phyloP scores from a whole-genome alignment of 768 basidiomycete species.

The Harrya chromipes region DNA sequence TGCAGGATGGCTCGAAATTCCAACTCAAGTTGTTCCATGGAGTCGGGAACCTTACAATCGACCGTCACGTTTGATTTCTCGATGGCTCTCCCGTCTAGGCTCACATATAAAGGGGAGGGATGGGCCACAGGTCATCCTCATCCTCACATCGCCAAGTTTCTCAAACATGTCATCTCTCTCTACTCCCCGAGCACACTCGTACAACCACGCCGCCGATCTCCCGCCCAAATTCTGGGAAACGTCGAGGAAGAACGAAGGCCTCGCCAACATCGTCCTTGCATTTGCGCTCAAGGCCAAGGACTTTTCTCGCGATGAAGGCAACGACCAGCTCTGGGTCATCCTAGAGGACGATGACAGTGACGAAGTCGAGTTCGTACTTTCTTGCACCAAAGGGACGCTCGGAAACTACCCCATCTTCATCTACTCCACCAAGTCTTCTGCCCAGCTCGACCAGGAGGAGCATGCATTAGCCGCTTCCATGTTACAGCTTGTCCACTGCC shows the following conservation, averaged over 20 bases:
- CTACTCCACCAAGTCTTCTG: conserved; percentile 42
- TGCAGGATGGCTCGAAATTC: conserved; percentile 21
- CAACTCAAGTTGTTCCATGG: not conserved
- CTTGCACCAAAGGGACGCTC: conserved; percentile 53
- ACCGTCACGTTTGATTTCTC: not conserved
- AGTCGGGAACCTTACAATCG: not conserved
- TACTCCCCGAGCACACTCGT: conserved; percentile 1
- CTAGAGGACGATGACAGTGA: conserved; percentile 13
- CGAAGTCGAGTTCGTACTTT: conserved; percentile 43
- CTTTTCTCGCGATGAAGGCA: not conserved
- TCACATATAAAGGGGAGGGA: conserved; percentile 5
- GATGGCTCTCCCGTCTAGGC: not conserved
- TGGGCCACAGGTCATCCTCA: not conserved
- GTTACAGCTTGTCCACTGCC: conserved; percentile 36
- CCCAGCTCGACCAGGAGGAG: conserved; percentile 30
- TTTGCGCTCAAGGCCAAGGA: conserved; percentile 32
- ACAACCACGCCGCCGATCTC: conserved; percentile 16
- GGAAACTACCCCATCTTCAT: conserved; percentile 70
- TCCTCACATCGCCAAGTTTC: conserved; percentile 17
- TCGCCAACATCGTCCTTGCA: conserved; percentile 41
- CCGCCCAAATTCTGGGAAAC: conserved; percentile 26
- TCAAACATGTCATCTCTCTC: conserved; percentile 19
- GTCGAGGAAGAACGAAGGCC: conserved; percentile 28
- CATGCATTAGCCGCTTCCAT: conserved; percentile 39
- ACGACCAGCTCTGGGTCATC: conserved; percentile 33